These are phyloP conservation scores for Ambrosiella cleistominuta DNA, from an alignment of 2,329 filamentous ascomycete genomes.

Conservation along the genomic window DNA sequence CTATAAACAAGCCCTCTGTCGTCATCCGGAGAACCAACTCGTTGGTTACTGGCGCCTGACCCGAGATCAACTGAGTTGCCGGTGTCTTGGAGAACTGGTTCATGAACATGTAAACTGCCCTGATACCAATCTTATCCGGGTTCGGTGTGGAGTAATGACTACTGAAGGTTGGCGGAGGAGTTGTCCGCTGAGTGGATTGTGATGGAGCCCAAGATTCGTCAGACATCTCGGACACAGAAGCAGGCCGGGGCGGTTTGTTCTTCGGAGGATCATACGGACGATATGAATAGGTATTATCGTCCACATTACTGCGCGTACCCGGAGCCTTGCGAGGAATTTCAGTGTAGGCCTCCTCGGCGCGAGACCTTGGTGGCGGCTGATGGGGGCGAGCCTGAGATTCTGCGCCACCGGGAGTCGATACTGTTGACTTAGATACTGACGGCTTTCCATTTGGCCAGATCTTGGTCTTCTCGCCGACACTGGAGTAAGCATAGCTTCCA, in stretches of 20 bases:
- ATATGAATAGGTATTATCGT: slow-evolving; percentile 50
- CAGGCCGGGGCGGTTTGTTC: slow-evolving; percentile 37
- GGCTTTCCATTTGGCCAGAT: slow-evolving; percentile 50
- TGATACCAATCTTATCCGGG: slow-evolving; percentile 90
- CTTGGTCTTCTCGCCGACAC: slow-evolving; percentile 50
- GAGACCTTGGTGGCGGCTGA: slow-evolving; percentile 17
- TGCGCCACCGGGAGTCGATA: slow-evolving; percentile 15
- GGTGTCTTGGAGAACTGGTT: slow-evolving; percentile 79
- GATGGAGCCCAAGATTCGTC: slow-evolving; percentile 78
- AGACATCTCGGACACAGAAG: slow-evolving; percentile 51
- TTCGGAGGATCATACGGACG: slow-evolving; percentile 59
- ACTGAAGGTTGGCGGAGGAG: slow-evolving; percentile 61
- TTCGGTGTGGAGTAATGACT: slow-evolving; percentile 74
- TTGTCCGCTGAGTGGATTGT: slow-evolving; percentile 66
- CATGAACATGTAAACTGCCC: slow-evolving; percentile 82
- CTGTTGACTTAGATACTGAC: slow-evolving; percentile 17
- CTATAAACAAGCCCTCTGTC: slow-evolving; percentile 88
- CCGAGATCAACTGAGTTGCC: slow-evolving; percentile 72
- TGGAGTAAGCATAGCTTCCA: slow-evolving; percentile 40
- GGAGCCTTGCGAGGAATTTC: slow-evolving; percentile 31
- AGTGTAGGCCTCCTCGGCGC: slow-evolving; percentile 6
- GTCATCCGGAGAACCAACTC: slow-evolving; percentile 83
- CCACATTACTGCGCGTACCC: slow-evolving; percentile 25
- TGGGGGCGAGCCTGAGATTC: slow-evolving; percentile 11
- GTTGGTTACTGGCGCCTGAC: slow-evolving; percentile 72